phyloP scores from a whole-genome alignment of 1,284 basidiomycete species.

The Ganoderma sinense region DNA sequence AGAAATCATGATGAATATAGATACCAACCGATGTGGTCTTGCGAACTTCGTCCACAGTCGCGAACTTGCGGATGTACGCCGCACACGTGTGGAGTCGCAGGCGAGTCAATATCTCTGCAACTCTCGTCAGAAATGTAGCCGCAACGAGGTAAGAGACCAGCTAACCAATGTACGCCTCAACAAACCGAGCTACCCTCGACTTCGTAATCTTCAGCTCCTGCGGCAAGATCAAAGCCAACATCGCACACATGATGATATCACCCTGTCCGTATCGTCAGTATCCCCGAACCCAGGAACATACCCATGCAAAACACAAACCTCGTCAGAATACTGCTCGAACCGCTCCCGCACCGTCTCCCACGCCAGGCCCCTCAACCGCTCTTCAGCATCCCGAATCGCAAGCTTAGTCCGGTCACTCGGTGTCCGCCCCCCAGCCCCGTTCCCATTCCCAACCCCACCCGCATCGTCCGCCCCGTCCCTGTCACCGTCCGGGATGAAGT shows the following conservation, averaged over 20 bases:
- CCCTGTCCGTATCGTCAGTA: conserved; percentile 54
- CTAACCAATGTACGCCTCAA: conserved; percentile 77
- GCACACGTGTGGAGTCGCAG: conserved; percentile 67
- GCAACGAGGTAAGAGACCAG: background rate
- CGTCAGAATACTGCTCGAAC: conserved; percentile 67
- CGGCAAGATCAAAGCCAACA: conserved; percentile 66
- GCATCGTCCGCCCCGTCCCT: background rate
- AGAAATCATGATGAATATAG: background rate
- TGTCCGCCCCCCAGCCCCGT: conserved; percentile 18
- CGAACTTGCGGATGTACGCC: conserved; percentile 76
- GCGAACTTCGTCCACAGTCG: conserved; percentile 55
- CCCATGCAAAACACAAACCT: conserved; percentile 47
- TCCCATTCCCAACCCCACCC: background rate
- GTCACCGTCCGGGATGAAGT: conserved; percentile 22
- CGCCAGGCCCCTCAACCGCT: conserved; percentile 55
- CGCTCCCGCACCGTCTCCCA: conserved; percentile 64
- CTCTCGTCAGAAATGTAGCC: background rate
- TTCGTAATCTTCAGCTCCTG: conserved; percentile 58
- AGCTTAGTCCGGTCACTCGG: conserved; percentile 47
- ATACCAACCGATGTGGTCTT: conserved; percentile 58
- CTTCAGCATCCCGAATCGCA: conserved; percentile 59
- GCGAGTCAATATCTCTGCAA: conserved; percentile 65
- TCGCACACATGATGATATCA: conserved; percentile 79
- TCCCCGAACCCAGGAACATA: too few species aligned
- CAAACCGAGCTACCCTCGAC: conserved; percentile 55